phyloP scores from a whole-genome alignment of 1,139 yeast genomes.

The Pichia norvegensis region DNA sequence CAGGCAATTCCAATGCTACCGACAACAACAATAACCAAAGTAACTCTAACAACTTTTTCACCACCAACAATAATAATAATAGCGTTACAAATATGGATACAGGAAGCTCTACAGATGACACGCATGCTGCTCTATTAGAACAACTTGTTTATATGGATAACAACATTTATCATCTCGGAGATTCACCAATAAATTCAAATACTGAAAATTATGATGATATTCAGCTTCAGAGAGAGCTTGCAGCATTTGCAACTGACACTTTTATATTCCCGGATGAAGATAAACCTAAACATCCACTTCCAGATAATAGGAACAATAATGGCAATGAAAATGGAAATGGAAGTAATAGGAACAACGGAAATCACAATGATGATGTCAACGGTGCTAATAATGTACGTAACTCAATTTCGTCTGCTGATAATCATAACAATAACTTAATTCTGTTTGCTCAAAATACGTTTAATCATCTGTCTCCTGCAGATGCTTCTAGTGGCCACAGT shows the following conservation, averaged over 20 bases:
- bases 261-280: slow-evolving; percentile 76
- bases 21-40: neutral
- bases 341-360: slow-evolving; percentile 6
- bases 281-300: slow-evolving; percentile 35
- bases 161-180: slow-evolving; percentile 49
- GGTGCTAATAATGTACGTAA: neutral
- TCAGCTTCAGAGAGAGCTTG: slow-evolving; percentile 61
- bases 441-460: slow-evolving; percentile 14
- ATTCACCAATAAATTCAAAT: slow-evolving; percentile 17
- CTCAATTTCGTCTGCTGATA: neutral
- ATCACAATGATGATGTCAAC: neutral
- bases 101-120: slow-evolving; percentile 29
- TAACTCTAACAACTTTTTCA: neutral
- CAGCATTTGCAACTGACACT: slow-evolving; percentile 74
- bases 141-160: slow-evolving; percentile 72
- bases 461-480: slow-evolving; percentile 16
- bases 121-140: slow-evolving; percentile 63
- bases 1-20: neutral
- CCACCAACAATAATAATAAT: neutral
- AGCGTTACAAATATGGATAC: slow-evolving; percentile 9
- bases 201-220: slow-evolving; percentile 40
- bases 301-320: slow-evolving; percentile 1
- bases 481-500: slow-evolving; percentile 2
- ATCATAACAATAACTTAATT: slow-evolving; percentile 3
- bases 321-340: slow-evolving; percentile 2